phyloP scores from a whole-genome alignment of 2,329 filamentous ascomycete species.

The Penicillium brasilianum region DNA sequence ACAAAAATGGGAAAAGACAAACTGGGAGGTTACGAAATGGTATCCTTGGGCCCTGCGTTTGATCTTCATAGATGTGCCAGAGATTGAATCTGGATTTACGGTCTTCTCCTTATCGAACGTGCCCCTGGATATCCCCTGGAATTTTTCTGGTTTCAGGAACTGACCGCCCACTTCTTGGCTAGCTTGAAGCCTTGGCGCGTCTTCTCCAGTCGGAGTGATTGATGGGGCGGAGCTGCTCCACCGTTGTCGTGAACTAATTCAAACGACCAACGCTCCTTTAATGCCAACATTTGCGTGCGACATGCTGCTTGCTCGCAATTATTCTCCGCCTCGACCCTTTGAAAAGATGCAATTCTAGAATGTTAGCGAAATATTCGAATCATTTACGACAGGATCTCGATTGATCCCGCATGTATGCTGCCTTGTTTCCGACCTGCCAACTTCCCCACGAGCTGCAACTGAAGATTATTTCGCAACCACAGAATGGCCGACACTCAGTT shows the following conservation, averaged over 20 bases:
- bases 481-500: conserved; percentile 34
- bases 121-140: conserved; percentile 2
- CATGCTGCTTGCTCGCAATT: background rate
- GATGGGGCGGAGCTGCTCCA: conserved; percentile 36
- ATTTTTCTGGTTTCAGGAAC: conserved; percentile 21
- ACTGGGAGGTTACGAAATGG: no score
- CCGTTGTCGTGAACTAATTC: conserved; percentile 33
- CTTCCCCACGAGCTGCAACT: conserved; percentile 23
- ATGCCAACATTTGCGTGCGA: conserved; percentile 25
- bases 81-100: background rate
- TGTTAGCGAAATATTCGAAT: conserved; percentile 18
- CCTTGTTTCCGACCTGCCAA: conserved; percentile 10
- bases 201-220: conserved; percentile 32
- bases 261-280: conserved; percentile 33
- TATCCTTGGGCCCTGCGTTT: no score
- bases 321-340: background rate
- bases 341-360: conserved; percentile 12
- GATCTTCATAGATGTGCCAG: no score
- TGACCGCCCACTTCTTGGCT: conserved; percentile 25
- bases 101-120: background rate
- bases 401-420: conserved; percentile 32
- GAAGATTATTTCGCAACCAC: conserved; percentile 21
- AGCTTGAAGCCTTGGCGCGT: conserved; percentile 28
- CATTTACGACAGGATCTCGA: conserved; percentile 22
- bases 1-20: background rate